Evolutionary conservation across 1,284 basidiomycete species (phyloP).

Genomic region (Coniferiporia weirii): DNA sequence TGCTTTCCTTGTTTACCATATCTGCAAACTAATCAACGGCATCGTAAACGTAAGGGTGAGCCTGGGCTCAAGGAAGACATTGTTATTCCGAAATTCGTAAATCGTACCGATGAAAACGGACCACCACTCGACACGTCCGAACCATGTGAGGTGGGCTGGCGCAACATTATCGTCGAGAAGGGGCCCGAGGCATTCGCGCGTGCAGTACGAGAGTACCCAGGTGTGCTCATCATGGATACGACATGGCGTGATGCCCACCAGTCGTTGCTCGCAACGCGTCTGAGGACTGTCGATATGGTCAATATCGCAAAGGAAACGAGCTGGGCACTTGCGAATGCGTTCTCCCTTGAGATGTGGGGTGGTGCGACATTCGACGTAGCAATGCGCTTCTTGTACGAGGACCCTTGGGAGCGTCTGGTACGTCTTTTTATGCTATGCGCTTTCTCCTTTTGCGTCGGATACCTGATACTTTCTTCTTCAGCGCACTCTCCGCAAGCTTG

Average conservation of each 20-base stretch:
- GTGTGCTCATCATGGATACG: slow-evolving; percentile 95
- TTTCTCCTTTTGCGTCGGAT: background rate
- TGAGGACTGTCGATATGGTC: slow-evolving; percentile 96
- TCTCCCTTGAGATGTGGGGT: slow-evolving; percentile 98
- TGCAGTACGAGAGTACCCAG: slow-evolving; percentile 95
- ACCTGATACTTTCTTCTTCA: slow-evolving; percentile 27
- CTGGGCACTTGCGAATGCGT: slow-evolving; percentile 92
- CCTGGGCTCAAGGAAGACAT: slow-evolving; percentile 93
- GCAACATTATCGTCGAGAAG: slow-evolving; percentile 97
- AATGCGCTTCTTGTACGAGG: slow-evolving; percentile 99
- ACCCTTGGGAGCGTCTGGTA: slow-evolving; percentile 97
- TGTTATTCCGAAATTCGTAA: slow-evolving; percentile 76
- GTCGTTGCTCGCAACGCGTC: slow-evolving; percentile 92
- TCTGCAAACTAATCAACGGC: background rate
- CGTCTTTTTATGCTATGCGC: slow-evolving; percentile 24
- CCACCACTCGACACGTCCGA: slow-evolving; percentile 73
- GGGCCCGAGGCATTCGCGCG: slow-evolving; percentile 99
- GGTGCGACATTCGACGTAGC: slow-evolving; percentile 99
- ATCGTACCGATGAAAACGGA: slow-evolving; percentile 68
- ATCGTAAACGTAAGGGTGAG: slow-evolving; percentile 59
- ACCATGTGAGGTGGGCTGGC: slow-evolving; percentile 91
- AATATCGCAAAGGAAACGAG: slow-evolving; percentile 99
- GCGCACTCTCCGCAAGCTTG: slow-evolving; percentile 91
- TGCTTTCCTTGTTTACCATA: background rate
- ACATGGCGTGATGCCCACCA: slow-evolving; percentile 99